Evolutionary conservation across 257 asterid genomes (phyloP).

Genomic region (Anisodus acutangulus): DNA sequence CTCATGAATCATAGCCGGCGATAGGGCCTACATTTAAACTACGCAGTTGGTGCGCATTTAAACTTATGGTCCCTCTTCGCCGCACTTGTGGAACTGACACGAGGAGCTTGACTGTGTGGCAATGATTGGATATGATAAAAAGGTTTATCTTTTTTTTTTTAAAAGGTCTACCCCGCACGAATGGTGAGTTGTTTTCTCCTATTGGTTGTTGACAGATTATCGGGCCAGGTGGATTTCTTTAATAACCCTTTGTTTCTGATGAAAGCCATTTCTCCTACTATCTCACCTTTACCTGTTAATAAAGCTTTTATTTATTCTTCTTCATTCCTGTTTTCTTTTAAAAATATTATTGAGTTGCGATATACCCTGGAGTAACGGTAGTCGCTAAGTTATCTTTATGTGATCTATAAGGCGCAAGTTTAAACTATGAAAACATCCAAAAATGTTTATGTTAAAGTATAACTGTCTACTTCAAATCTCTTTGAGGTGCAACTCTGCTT

Average conservation of each 20-base stretch:
- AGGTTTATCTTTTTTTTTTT: background rate
- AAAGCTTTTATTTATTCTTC: too few relatives aligned
- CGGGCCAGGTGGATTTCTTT: conserved; percentile 28
- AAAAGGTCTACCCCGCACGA: conserved; percentile 78
- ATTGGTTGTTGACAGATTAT: conserved; percentile 39
- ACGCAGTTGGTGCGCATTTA: conserved; percentile 38
- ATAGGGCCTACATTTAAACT: conserved; percentile 46
- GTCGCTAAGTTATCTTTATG: too few relatives aligned
- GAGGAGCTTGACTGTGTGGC: conserved; percentile 31
- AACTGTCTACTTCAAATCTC: too few relatives aligned
- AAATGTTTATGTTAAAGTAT: too few relatives aligned
- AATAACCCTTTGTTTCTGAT: background rate
- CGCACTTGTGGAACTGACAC: conserved; percentile 50
- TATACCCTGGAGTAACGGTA: too few relatives aligned
- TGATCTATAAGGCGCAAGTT: too few relatives aligned
- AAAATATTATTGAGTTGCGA: background rate
- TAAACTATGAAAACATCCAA: too few relatives aligned
- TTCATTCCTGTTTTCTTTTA: too few relatives aligned
- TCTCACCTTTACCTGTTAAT: background rate
- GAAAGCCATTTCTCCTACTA: background rate
- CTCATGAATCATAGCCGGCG: background rate
- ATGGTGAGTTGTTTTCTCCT: conserved; percentile 45
- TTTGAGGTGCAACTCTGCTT: too few relatives aligned
- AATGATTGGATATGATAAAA: conserved; percentile 59
- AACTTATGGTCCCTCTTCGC: background rate